Conservation (phyloP, 805 yeast species). For the Yarrowia sp. region DNA sequence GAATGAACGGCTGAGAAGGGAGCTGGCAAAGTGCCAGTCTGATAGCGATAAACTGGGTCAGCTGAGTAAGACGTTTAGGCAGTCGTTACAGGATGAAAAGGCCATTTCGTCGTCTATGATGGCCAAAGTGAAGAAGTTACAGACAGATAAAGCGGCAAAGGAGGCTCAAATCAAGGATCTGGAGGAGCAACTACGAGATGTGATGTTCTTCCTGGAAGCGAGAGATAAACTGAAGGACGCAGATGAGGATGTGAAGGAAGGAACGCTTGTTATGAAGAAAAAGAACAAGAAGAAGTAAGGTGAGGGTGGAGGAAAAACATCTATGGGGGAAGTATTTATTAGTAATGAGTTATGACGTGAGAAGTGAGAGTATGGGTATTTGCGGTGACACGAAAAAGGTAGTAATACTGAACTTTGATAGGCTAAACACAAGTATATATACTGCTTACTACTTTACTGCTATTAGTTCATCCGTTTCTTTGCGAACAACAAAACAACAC, state of each 20-base stretch:
- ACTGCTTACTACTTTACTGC: too few species aligned
- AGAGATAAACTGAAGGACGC: slow-evolving; percentile 76
- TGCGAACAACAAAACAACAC: too few species aligned
- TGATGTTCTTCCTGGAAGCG: slow-evolving; percentile 80
- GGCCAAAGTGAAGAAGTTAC: slow-evolving; percentile 52
- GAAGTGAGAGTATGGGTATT: too few species aligned
- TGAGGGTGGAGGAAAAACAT: too few species aligned
- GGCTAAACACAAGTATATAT: too few species aligned
- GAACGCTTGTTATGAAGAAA: slow-evolving; percentile 50
- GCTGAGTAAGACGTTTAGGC: slow-evolving; percentile 47
- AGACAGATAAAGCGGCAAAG: slow-evolving; percentile 45
- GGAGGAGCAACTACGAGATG: slow-evolving; percentile 57
- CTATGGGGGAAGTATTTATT: neutral
- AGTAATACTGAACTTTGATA: too few species aligned
- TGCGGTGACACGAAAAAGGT: too few species aligned
- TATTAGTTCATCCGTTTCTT: too few species aligned
- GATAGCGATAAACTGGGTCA: slow-evolving; percentile 43
- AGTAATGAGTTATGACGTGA: neutral
- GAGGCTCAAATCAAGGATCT: slow-evolving; percentile 43
- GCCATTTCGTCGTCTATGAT: slow-evolving; percentile 54
- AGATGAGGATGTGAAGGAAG: slow-evolving; percentile 74
- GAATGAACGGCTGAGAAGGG: slow-evolving; percentile 13
- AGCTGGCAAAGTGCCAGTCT: neutral
- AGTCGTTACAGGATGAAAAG: slow-evolving; percentile 58
- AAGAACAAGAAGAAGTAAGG: slow-evolving; percentile 7